Evolutionary conservation across 495 filamentous ascomycete species (phyloP).

Genomic region (Tuber calosporum): DNA sequence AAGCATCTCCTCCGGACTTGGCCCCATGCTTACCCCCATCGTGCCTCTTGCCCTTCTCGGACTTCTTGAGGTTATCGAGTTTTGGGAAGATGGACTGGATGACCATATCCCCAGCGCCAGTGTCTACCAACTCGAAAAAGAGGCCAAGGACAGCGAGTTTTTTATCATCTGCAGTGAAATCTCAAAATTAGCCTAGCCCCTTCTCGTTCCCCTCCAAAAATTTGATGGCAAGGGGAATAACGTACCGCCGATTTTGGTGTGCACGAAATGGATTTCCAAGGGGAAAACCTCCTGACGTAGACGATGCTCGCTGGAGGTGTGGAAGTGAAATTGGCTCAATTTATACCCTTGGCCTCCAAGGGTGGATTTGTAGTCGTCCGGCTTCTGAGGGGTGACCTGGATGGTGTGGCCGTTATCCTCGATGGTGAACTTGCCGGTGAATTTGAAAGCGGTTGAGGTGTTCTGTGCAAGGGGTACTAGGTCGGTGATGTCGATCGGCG

Average conservation of each 20-base stretch:
- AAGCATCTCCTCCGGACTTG: too few species aligned
- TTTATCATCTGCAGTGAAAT: not conserved
- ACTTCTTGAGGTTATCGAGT: not conserved
- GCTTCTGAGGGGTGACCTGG: conserved; percentile 16
- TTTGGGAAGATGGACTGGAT: conserved; percentile 1
- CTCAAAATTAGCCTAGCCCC: not conserved
- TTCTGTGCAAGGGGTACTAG: conserved; percentile 40
- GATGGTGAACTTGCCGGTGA: conserved; percentile 7
- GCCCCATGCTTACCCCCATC: not conserved
- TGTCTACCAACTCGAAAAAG: conserved; percentile 52
- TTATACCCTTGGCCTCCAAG: conserved; percentile 48
- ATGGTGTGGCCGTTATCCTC: conserved; percentile 39
- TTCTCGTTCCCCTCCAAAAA: too few species aligned
- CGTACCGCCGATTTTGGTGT: conserved; percentile 42
- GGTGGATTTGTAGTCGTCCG: conserved; percentile 16
- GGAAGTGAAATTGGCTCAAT: conserved; percentile 63
- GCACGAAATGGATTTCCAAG: conserved; percentile 62
- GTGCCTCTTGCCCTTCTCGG: not conserved
- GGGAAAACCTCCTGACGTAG: conserved; percentile 50
- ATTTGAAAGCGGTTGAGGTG: conserved; percentile 13
- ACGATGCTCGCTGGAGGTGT: conserved; percentile 61
- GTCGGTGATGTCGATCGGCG: conserved; percentile 55
- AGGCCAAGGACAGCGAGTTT: conserved; percentile 53
- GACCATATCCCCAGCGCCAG: conserved; percentile 26
- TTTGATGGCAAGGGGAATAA: not conserved